Conservation (phyloP, 2,329 filamentous ascomycete species). For the Colletotrichum melonis region DNA sequence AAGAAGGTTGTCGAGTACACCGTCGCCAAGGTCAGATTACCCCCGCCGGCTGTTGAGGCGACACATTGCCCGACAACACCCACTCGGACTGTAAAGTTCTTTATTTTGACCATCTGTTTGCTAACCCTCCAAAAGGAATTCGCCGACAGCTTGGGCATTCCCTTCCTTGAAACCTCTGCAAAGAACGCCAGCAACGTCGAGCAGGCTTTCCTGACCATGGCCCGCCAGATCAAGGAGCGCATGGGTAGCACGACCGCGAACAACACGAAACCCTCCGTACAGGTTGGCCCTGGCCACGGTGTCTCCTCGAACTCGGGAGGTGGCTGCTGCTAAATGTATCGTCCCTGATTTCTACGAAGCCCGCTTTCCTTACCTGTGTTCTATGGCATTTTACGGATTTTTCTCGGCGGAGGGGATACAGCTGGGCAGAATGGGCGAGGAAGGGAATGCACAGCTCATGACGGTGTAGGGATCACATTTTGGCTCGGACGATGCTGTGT, state of each 20-base stretch:
- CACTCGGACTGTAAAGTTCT: not conserved
- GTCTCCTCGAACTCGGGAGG: slow-evolving; percentile 88
- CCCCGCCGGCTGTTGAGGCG: slow-evolving; percentile 8
- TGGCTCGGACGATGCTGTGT: slow-evolving; percentile 32
- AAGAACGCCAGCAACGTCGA: slow-evolving; percentile 99
- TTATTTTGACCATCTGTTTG: not conserved
- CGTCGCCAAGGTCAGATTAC: slow-evolving; percentile 88
- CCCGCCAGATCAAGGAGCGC: slow-evolving; percentile 99
- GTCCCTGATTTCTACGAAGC: slow-evolving; percentile 15
- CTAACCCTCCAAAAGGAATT: slow-evolving; percentile 77
- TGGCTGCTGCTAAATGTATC: slow-evolving; percentile 83
- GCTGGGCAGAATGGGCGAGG: slow-evolving; percentile 27
- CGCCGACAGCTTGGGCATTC: slow-evolving; percentile 97
- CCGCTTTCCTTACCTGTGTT: slow-evolving; percentile 35
- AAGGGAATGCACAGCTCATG: slow-evolving; percentile 17
- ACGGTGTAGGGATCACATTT: slow-evolving; percentile 34
- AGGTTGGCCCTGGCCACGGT: slow-evolving; percentile 93
- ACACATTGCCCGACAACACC: not conserved
- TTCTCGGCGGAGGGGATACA: slow-evolving; percentile 33
- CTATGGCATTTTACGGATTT: slow-evolving; percentile 36
- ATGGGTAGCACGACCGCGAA: slow-evolving; percentile 96
- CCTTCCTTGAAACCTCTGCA: slow-evolving; percentile 99
- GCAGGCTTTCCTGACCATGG: slow-evolving; percentile 99
- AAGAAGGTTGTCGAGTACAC: slow-evolving; percentile 99
- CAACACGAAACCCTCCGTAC: slow-evolving; percentile 98